These are phyloP conservation scores for Craspedostauros australis DNA, from an alignment of 108 stramenopile species.

Conservation along the genomic window DNA sequence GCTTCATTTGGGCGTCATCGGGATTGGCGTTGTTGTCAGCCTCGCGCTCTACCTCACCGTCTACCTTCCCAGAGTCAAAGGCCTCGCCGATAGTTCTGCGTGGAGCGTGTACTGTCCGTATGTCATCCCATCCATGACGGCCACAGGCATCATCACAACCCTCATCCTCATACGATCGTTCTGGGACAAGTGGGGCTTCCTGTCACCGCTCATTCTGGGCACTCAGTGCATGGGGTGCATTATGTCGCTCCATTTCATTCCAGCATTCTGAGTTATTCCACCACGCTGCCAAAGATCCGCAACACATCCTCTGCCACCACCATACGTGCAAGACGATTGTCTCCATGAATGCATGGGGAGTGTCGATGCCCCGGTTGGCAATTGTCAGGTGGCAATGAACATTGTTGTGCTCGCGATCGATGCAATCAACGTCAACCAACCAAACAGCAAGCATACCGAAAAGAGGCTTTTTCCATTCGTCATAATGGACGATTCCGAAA, in stretches of 20 bases:
- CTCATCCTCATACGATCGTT: conserved; percentile 64
- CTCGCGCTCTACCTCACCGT: conserved; percentile 48
- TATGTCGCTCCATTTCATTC: conserved; percentile 83
- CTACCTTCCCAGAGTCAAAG: conserved; percentile 49
- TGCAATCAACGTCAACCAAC: too few relatives aligned
- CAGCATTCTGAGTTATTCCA: conserved; percentile 25
- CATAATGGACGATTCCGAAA: too few relatives aligned
- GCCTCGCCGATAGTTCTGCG: conserved; percentile 40
- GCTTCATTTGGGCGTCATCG: conserved; percentile 31
- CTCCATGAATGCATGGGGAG: too few relatives aligned
- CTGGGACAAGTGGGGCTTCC: conserved; percentile 87
- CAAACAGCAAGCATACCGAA: too few relatives aligned
- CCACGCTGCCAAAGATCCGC: too few relatives aligned
- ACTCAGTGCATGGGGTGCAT: conserved; percentile 68
- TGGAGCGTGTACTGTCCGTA: conserved; percentile 90
- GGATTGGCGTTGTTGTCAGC: conserved; percentile 17
- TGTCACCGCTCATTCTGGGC: conserved; percentile 76
- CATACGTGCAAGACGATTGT: too few relatives aligned
- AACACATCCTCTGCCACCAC: too few relatives aligned
- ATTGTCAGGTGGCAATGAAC: too few relatives aligned
- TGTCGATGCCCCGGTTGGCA: too few relatives aligned
- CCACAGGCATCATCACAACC: conserved; percentile 43
- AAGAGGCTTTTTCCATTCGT: too few relatives aligned
- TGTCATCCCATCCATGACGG: conserved; percentile 77
- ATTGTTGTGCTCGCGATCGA: too few relatives aligned